Evolutionary conservation across 306 rosid genomes (phyloP).

Genomic region (Quercus dentata): DNA sequence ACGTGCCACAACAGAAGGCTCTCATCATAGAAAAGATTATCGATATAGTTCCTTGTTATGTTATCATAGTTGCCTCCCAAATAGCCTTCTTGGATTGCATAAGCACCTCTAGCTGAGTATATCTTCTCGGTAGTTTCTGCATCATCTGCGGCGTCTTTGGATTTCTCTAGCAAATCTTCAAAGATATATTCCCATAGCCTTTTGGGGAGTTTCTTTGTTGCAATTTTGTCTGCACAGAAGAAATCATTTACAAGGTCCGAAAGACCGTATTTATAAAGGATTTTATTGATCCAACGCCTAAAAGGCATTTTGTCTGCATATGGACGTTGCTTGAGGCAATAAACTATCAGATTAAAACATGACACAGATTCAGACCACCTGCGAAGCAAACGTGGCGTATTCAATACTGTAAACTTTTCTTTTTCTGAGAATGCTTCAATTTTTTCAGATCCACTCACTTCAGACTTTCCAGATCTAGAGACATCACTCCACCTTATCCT

Average conservation of each 20-base stretch:
- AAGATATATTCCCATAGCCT: neutral
- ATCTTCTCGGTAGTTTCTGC: neutral
- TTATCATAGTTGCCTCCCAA: rapidly evolving
- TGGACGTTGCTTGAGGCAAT: constrained; percentile 16
- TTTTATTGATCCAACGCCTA: rapidly evolving
- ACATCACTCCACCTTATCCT: neutral
- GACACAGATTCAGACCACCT: constrained; percentile 33
- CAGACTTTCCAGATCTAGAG: too few relatives aligned
- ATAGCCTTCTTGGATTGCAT: neutral
- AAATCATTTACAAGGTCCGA: neutral
- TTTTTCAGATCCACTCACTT: too few relatives aligned
- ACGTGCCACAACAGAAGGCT: constrained; percentile 15
- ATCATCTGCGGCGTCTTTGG: neutral
- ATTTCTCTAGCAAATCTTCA: neutral
- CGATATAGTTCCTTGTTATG: neutral
- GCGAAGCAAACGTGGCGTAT: neutral
- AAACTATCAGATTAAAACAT: constrained; percentile 23
- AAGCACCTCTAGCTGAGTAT: neutral
- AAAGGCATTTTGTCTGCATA: neutral
- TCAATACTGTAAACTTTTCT: too few relatives aligned
- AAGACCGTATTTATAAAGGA: neutral
- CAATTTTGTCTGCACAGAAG: neutral
- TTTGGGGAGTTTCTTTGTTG: too few relatives aligned
- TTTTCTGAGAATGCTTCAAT: too few relatives aligned
- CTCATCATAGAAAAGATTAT: neutral